These are phyloP conservation scores for Kingdonia uniflora DNA, from an alignment of 164 flowering plant species.

Conservation along the genomic window DNA sequence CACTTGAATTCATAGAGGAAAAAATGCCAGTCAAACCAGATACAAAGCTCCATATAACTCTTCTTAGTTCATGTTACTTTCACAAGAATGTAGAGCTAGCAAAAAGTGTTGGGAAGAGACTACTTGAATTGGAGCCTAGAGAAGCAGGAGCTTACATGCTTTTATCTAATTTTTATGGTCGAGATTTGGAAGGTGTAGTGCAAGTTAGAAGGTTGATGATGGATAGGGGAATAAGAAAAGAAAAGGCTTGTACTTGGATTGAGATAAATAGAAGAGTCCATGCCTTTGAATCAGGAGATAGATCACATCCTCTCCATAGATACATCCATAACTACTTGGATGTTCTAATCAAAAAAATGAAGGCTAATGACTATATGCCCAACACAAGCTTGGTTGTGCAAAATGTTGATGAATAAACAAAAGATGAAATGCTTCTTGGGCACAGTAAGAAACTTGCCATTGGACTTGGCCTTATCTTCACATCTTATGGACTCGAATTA, in stretches of 20 bases:
- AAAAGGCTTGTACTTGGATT: conserved; percentile 34
- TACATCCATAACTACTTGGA: conserved; percentile 20
- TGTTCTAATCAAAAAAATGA: conserved; percentile 23
- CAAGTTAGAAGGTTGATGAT: no score
- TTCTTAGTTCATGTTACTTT: no score
- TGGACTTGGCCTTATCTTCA: conserved; percentile 31
- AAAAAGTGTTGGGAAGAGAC: background rate
- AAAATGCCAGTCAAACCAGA: no score
- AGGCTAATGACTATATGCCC: conserved; percentile 23
- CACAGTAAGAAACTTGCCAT: conserved; percentile 46
- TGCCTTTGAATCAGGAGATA: conserved; percentile 37
- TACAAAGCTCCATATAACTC: no score
- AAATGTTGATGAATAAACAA: conserved; percentile 24
- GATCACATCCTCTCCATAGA: conserved; percentile 25
- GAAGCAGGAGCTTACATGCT: no score
- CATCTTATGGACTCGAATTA: conserved; percentile 17
- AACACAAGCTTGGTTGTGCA: conserved; percentile 31
- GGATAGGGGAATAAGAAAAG: no score
- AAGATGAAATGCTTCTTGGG: conserved; percentile 29
- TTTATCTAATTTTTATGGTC: no score
- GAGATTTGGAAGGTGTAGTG: no score
- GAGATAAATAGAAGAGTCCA: conserved; percentile 34
- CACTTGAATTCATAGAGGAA: no score
- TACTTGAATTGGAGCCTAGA: no score
- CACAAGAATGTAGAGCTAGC: conserved; percentile 3